Conservation (phyloP, 179 eudicot species). For the Silene coronaria region DNA sequence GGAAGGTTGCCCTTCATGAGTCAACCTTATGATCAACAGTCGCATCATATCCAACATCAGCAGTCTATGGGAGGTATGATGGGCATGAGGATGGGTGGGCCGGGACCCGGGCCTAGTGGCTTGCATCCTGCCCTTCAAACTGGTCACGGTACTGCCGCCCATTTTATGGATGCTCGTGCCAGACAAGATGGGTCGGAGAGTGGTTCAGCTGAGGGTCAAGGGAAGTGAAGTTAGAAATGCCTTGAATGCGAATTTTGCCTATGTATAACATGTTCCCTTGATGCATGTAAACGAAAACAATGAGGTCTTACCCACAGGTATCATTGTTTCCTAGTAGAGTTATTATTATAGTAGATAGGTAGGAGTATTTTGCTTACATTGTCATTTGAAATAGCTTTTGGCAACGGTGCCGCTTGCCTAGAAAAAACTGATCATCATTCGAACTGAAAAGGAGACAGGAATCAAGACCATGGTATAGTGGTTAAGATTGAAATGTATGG, state of each 20-base stretch:
- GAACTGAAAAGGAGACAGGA: neutral
- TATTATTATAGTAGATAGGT: conserved; percentile 2
- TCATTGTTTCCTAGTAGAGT: conserved; percentile 15
- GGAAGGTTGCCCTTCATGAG: conserved; percentile 49
- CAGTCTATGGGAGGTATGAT: conserved; percentile 44
- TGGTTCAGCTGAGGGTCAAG: conserved; percentile 33
- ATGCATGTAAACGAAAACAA: conserved; percentile 19
- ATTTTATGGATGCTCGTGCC: conserved; percentile 38
- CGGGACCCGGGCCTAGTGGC: conserved; percentile 37
- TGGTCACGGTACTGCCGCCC: conserved; percentile 30
- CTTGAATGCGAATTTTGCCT: conserved; percentile 13
- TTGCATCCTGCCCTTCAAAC: conserved; percentile 33
- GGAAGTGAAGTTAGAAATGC: conserved; percentile 13
- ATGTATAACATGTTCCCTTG: neutral
- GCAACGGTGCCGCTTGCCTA: conserved; percentile 7
- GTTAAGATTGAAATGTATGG: neutral
- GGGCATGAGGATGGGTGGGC: conserved; percentile 49
- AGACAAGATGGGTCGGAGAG: conserved; percentile 46
- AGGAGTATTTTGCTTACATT: conserved; percentile 1
- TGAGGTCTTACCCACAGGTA: conserved; percentile 4
- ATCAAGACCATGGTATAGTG: neutral
- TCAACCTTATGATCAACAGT: conserved; percentile 52
- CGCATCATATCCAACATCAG: conserved; percentile 40
- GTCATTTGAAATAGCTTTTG: conserved; percentile 14
- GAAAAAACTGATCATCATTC: neutral